A percentile compares a stretch with the other conserved stretches of the same genome.
phyloP scores from a whole-genome alignment of 345 rosid genomes.

The Linum tenue region DNA sequence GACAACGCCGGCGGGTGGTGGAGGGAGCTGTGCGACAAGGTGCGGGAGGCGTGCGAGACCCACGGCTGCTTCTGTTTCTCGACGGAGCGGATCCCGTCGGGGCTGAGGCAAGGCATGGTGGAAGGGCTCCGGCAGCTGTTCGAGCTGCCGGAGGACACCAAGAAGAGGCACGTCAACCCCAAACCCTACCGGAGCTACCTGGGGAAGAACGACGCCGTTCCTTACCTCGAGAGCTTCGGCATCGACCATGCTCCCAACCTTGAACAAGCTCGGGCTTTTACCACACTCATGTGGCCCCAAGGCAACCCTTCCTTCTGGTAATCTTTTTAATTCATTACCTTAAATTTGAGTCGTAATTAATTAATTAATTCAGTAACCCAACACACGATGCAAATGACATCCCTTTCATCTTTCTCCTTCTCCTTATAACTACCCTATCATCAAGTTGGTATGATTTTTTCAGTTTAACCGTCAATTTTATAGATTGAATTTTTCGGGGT shows the following conservation, averaged over 20 bases:
- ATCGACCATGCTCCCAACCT: conserved; percentile 22
- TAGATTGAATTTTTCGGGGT: no score
- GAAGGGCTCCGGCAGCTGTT: conserved; percentile 20
- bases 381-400: no score
- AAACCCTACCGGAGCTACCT: conserved; percentile 34
- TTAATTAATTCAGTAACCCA: no score
- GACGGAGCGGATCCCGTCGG: conserved; percentile 11
- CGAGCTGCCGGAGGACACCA: conserved; percentile 37
- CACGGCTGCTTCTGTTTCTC: conserved; percentile 30
- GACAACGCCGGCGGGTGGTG: conserved; percentile 1
- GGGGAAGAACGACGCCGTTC: conserved; percentile 19
- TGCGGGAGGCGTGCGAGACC: conserved; percentile 34
- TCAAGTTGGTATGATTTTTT: no score
- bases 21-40: conserved; percentile 18
- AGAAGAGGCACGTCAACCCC: conserved; percentile 21
- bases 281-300: conserved; percentile 38
- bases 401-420: no score
- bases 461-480: no score
- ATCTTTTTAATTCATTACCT: background rate
- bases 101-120: conserved; percentile 18
- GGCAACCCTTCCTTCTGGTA: conserved; percentile 38
- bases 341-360: no score
- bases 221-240: conserved; percentile 35
- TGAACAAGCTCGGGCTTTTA: conserved; percentile 19
- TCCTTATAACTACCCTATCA: no score